Evolutionary conservation across 768 basidiomycete genomes (phyloP).

Genomic region (Leccinum truebloodii): DNA sequence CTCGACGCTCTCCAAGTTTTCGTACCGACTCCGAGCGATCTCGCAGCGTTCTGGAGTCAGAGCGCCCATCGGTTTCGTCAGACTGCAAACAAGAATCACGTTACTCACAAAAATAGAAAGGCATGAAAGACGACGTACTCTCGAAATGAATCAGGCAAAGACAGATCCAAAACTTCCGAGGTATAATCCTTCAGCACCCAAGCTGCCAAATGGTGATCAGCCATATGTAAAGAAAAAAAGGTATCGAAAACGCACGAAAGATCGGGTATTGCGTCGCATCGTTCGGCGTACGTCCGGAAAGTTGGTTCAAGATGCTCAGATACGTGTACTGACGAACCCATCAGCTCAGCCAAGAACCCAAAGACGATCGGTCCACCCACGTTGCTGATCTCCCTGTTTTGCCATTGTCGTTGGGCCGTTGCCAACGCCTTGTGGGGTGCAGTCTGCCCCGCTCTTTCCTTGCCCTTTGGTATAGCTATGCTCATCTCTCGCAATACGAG

Average conservation of each 20-base stretch:
- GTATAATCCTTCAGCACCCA: conserved; percentile 90
- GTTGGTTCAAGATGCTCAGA: conserved; percentile 85
- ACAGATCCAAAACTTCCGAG: conserved; percentile 67
- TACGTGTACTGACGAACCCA: conserved; percentile 69
- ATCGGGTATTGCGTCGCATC: conserved; percentile 96
- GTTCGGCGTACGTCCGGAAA: conserved; percentile 89
- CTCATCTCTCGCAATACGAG: conserved; percentile 44
- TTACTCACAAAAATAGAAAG: not conserved
- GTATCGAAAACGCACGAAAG: conserved; percentile 57
- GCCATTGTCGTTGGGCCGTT: conserved; percentile 82
- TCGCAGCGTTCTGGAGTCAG: conserved; percentile 72
- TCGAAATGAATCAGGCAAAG: conserved; percentile 59
- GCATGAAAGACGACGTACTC: conserved; percentile 52
- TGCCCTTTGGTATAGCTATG: conserved; percentile 26
- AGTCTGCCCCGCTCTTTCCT: conserved; percentile 8
- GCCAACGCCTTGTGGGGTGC: conserved; percentile 48
- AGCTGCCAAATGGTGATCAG: conserved; percentile 44
- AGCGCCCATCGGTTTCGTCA: conserved; percentile 90
- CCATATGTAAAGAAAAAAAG: not conserved
- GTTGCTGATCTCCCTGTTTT: conserved; percentile 88
- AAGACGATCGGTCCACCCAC: conserved; percentile 42
- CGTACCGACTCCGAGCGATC: conserved; percentile 74
- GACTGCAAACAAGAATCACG: conserved; percentile 40
- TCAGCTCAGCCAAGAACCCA: not conserved
- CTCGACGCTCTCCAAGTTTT: conserved; percentile 71